These are phyloP conservation scores for Heterobasidion parviporum DNA, from an alignment of 1,284 basidiomycete species.

Conservation along the genomic window DNA sequence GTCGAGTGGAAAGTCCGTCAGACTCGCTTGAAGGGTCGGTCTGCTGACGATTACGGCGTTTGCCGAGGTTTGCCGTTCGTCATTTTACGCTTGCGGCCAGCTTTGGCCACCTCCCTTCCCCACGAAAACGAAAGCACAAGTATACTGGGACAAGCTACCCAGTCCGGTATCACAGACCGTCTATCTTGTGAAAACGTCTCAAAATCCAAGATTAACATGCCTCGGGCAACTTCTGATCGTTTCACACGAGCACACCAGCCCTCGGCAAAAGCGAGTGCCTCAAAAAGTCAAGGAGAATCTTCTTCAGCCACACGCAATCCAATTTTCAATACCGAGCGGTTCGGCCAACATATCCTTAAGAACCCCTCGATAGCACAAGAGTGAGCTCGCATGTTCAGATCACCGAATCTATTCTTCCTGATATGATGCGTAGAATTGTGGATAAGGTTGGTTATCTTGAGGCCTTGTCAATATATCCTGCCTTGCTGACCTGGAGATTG, in stretches of 20 bases:
- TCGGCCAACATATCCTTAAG: constrained; percentile 97
- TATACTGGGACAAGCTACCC: no score
- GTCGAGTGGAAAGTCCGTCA: no score
- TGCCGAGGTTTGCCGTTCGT: no score
- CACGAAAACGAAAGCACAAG: no score
- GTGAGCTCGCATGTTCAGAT: constrained; percentile 33
- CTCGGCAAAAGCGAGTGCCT: constrained; percentile 50
- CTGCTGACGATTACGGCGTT: no score
- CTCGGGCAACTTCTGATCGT: constrained; percentile 81
- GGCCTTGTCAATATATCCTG: neutral
- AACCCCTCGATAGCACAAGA: constrained; percentile 86
- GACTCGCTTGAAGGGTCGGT: no score
- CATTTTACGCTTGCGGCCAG: no score
- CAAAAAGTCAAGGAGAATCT: constrained; percentile 34
- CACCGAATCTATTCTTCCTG: neutral
- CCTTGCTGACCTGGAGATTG: neutral
- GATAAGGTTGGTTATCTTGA: constrained; percentile 43
- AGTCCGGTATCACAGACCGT: no score
- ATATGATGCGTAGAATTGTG: constrained; percentile 53
- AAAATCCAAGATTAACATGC: constrained; percentile 45
- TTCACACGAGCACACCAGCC: constrained; percentile 73
- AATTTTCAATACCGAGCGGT: constrained; percentile 88
- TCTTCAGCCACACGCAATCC: constrained; percentile 61
- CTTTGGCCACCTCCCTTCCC: no score
- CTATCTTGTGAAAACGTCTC: neutral